Evolutionary conservation across 2,329 filamentous ascomycete species (phyloP).

Genomic region (Paracoccidioides brasiliensis): DNA sequence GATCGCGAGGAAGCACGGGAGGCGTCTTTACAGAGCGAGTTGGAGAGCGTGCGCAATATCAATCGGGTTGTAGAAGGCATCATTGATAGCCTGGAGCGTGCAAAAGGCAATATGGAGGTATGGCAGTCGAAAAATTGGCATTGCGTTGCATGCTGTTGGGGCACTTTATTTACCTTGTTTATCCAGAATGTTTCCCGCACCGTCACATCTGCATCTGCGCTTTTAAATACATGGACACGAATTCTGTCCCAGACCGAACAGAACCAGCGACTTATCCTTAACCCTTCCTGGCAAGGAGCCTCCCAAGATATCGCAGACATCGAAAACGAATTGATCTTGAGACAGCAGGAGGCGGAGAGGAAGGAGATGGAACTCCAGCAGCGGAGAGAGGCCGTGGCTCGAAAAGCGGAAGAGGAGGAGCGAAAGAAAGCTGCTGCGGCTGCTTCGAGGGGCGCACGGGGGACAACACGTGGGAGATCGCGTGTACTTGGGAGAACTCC

Average conservation of each 20-base stretch:
- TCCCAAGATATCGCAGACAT: constrained; percentile 74
- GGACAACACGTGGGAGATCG: constrained; percentile 16
- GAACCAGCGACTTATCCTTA: constrained; percentile 81
- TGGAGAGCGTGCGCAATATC: constrained; percentile 71
- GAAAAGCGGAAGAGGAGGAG: constrained; percentile 39
- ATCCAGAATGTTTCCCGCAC: constrained; percentile 67
- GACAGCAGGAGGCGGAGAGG: constrained; percentile 65
- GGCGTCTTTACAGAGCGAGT: constrained; percentile 59
- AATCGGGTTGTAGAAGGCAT: constrained; percentile 69
- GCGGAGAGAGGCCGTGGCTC: constrained; percentile 54
- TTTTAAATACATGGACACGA: constrained; percentile 89
- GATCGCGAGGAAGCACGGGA: constrained; percentile 59
- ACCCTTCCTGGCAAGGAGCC: constrained; percentile 80
- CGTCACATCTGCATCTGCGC: constrained; percentile 71
- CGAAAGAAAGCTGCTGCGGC: constrained; percentile 22
- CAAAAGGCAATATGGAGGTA: constrained; percentile 39
- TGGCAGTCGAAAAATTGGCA: constrained; percentile 5
- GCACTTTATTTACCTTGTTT: not conserved
- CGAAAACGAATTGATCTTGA: constrained; percentile 62
- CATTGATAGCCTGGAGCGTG: constrained; percentile 32
- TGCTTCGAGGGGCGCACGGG: constrained; percentile 20
- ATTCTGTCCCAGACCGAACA: constrained; percentile 96
- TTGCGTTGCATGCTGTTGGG: not conserved
- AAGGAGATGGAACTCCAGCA: constrained; percentile 66
- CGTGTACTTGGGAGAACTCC: constrained; percentile 25